Evolutionary conservation across 768 basidiomycete species (phyloP).

Genomic region (Hydnomerulius pinastri): DNA sequence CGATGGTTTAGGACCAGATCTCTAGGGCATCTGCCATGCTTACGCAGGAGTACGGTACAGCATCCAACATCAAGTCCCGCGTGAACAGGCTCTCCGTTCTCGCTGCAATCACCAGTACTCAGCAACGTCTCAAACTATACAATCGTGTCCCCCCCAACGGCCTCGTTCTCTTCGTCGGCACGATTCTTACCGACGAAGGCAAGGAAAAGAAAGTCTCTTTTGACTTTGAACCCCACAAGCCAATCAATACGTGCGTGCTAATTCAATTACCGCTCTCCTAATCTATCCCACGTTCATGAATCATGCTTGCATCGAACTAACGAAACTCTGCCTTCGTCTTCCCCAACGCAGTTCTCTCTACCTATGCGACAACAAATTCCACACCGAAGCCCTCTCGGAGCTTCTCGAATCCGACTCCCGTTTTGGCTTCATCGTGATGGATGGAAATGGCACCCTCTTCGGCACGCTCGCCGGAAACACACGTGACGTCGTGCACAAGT

Average conservation of each 20-base stretch:
- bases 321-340: constrained; percentile 3
- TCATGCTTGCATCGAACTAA: not conserved
- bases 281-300: not conserved
- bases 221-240: constrained; percentile 98
- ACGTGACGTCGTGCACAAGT: constrained; percentile 96
- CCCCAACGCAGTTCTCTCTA: constrained; percentile 77
- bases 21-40: constrained; percentile 94
- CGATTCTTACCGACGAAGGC: constrained; percentile 96
- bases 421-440: constrained; percentile 99
- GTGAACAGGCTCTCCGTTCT: constrained; percentile 97
- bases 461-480: constrained; percentile 96
- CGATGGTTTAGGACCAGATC: constrained; percentile 76
- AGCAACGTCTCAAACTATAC: constrained; percentile 96
- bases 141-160: constrained; percentile 96
- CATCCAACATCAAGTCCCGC: constrained; percentile 99
- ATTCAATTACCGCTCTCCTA: not conserved
- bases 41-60: constrained; percentile 97
- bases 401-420: constrained; percentile 95
- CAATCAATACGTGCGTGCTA: constrained; percentile 88
- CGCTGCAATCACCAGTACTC: constrained; percentile 97
- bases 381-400: constrained; percentile 96
- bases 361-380: constrained; percentile 99
- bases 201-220: constrained; percentile 99
- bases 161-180: constrained; percentile 96
- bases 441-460: constrained; percentile 96